phyloP scores from a whole-genome alignment of 2,329 filamentous ascomycete species.

The Aspergillus pseudoterreus region DNA sequence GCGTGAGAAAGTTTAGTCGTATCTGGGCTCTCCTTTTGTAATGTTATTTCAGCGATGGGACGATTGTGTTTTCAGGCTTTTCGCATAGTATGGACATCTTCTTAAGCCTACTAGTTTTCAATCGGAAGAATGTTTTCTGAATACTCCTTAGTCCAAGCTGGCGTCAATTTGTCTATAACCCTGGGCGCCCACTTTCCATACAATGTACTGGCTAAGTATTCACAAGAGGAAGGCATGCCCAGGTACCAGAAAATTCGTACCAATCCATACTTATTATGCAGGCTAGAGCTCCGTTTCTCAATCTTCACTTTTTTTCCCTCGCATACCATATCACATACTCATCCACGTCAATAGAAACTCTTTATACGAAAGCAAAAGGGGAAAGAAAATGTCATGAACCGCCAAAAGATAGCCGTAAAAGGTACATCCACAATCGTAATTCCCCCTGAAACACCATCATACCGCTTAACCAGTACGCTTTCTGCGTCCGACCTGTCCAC shows the following conservation, averaged over 20 bases:
- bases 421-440: conserved; percentile 10
- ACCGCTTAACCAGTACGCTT: conserved; percentile 75
- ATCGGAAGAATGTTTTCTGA: too few species aligned
- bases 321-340: not conserved
- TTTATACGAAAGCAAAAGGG: conserved; percentile 15
- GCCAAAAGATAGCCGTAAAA: conserved; percentile 15
- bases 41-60: not conserved
- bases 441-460: conserved; percentile 5
- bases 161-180: not conserved
- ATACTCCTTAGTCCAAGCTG: not conserved
- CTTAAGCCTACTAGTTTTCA: too few species aligned
- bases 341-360: conserved; percentile 15
- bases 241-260: conserved; percentile 8
- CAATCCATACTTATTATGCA: conserved; percentile 28
- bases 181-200: not conserved
- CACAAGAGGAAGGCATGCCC: not conserved
- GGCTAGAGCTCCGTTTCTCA: conserved; percentile 18
- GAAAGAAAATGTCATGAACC: conserved; percentile 12
- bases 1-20: not conserved
- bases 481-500: conserved; percentile 97
- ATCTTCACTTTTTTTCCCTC: conserved; percentile 4
- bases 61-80: not conserved
- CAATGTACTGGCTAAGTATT: not conserved
- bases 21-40: not conserved
- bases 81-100: not conserved